Evolutionary conservation across 148 eudicot species (phyloP).

Genomic region (Nyssa sinensis): DNA sequence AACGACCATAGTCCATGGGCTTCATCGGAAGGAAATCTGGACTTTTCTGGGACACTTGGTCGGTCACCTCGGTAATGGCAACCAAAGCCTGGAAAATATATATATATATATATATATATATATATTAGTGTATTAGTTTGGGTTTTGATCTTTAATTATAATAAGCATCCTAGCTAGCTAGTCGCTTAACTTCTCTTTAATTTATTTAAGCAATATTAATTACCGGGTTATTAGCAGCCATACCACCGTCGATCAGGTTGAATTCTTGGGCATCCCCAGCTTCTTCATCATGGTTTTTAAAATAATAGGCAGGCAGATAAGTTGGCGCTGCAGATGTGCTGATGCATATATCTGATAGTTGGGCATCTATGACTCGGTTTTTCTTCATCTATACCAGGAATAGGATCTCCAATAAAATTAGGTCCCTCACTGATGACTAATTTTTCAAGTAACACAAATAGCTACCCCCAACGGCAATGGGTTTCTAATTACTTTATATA

Average conservation of each 20-base stretch:
- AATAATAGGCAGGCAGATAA: constrained; percentile 40
- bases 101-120: no score
- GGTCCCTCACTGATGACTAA: background rate
- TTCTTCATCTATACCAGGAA: constrained; percentile 9
- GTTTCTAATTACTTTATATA: no score
- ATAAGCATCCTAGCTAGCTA: no score
- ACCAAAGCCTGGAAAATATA: constrained; percentile 50
- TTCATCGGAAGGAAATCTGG: constrained; percentile 43
- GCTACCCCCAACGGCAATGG: no score
- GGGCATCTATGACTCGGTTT: constrained; percentile 27
- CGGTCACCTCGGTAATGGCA: constrained; percentile 54
- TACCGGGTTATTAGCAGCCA: constrained; percentile 47
- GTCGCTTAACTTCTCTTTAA: no score
- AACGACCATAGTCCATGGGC: constrained; percentile 37
- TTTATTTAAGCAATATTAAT: no score
- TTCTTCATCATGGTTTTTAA: constrained; percentile 18
- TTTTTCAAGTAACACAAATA: background rate
- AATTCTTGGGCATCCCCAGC: no score
- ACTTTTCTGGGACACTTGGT: constrained; percentile 21
- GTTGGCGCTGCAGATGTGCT: constrained; percentile 53
- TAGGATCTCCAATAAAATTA: background rate
- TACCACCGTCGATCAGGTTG: constrained; percentile 48
- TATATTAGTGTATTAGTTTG: no score
- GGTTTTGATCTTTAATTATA: no score
- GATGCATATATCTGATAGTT: constrained; percentile 36